Conservation (phyloP, 371 early-diverging fungal species). For the Cladochytrium tenue region DNA sequence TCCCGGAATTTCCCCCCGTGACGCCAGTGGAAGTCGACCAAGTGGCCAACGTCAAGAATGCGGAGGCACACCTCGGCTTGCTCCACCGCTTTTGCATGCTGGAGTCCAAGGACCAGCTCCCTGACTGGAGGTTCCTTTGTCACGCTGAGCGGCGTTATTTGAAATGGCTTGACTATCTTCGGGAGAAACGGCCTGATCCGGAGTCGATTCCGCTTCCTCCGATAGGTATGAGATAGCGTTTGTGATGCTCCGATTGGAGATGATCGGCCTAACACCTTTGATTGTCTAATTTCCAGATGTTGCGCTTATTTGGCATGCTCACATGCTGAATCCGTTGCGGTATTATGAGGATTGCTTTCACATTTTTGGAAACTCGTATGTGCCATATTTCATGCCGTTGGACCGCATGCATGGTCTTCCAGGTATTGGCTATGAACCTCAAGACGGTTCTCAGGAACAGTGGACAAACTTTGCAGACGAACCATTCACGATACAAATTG, state of each 20-base stretch:
- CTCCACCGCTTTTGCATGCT: constrained; percentile 27
- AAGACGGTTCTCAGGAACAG: constrained; percentile 20
- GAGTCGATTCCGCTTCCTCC: constrained; percentile 27
- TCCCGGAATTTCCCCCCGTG: constrained; percentile 6
- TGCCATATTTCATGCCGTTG: constrained; percentile 18
- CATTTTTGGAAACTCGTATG: constrained; percentile 10
- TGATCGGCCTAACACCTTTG: neutral
- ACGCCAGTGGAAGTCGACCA: constrained; percentile 10
- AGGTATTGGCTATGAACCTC: constrained; percentile 15
- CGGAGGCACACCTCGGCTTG: constrained; percentile 27
- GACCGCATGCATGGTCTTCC: constrained; percentile 24
- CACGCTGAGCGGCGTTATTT: constrained; percentile 35
- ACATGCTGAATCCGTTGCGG: constrained; percentile 35
- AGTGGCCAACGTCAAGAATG: constrained; percentile 13
- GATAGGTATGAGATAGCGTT: constrained; percentile 14
- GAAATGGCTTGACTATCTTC: constrained; percentile 29
- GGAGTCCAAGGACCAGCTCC: constrained; percentile 13
- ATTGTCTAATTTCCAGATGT: constrained; percentile 17
- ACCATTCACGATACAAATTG: constrained; percentile 10
- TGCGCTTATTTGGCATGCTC: constrained; percentile 37
- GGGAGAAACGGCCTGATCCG: constrained; percentile 13
- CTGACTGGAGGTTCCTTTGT: constrained; percentile 27
- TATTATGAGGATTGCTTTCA: constrained; percentile 37
- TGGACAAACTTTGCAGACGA: constrained; percentile 23
- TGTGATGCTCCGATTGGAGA: neutral